A percentile compares a stretch with the other conserved stretches of the same genome.
Conservation (phyloP, 352 stramenopile genomes). For the Pythium insidiosum region DNA sequence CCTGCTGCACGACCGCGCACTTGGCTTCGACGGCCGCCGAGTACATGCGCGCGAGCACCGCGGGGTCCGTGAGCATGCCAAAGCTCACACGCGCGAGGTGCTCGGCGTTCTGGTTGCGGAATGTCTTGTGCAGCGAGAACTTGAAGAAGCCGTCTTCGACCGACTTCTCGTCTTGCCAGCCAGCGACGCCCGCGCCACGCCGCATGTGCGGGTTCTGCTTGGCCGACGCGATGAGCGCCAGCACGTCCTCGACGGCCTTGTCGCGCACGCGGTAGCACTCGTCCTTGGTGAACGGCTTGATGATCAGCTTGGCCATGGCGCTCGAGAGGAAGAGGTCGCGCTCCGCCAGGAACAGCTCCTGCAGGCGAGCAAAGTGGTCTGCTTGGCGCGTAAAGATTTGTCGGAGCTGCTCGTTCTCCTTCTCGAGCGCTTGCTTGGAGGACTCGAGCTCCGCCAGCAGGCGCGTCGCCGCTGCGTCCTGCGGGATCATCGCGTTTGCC, state of each 20-base stretch:
- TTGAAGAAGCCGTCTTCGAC: constrained; percentile 13
- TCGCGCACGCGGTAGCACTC: constrained; percentile 10
- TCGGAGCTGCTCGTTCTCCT: constrained; percentile 10
- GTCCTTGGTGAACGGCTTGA: constrained; percentile 11
- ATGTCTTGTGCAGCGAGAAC: constrained; percentile 15
- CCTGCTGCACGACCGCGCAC: constrained; percentile 17
- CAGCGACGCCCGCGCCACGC: constrained; percentile 5
- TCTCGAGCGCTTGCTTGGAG: constrained; percentile 5
- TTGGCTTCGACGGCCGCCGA: constrained; percentile 13
- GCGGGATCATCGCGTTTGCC: neutral
- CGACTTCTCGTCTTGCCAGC: constrained; percentile 16
- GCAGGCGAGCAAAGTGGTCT: constrained; percentile 1
- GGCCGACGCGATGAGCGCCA: neutral
- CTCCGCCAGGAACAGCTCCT: constrained; percentile 10
- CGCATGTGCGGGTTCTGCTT: neutral
- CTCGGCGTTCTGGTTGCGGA: constrained; percentile 1
- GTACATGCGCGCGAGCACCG: constrained; percentile 11
- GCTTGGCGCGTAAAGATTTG: neutral
- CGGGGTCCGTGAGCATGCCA: constrained; percentile 11
- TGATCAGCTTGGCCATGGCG: constrained; percentile 1
- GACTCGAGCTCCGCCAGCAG: neutral
- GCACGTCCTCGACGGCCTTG: constrained; percentile 8
- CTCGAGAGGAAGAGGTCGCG: neutral
- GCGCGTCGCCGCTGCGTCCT: neutral
- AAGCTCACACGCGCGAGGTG: constrained; percentile 3